Percentiles rank a stretch among this genome's conserved stretches.
These are phyloP conservation scores for Penicillium psychrofluorescens DNA, from an alignment of 495 filamentous ascomycete species.

Conservation along the genomic window DNA sequence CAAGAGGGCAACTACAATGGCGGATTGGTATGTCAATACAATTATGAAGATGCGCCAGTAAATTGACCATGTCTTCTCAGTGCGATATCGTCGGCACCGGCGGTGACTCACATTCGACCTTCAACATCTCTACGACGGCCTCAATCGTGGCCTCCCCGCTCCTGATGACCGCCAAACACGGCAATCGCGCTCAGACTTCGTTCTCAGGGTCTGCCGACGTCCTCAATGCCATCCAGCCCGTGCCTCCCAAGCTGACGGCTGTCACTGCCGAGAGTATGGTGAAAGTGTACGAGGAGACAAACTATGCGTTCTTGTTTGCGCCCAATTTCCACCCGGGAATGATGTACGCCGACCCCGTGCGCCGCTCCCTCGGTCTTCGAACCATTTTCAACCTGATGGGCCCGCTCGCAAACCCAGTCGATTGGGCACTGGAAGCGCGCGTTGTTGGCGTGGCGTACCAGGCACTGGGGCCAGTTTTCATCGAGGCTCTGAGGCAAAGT, in stretches of 20 bases:
- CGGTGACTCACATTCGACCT: conserved; percentile 92
- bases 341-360: conserved; percentile 74
- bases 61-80: conserved; percentile 28
- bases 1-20: conserved; percentile 64
- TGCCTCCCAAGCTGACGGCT: conserved; percentile 62
- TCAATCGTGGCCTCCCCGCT: conserved; percentile 84
- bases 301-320: conserved; percentile 94
- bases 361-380: conserved; percentile 76
- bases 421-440: conserved; percentile 74
- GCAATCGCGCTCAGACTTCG: conserved; percentile 91
- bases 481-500: conserved; percentile 69
- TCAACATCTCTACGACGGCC: conserved; percentile 93
- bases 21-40: conserved; percentile 47
- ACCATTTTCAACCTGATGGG: conserved; percentile 97
- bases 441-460: conserved; percentile 85
- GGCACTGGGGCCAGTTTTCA: conserved; percentile 79
- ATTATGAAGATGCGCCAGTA: background rate
- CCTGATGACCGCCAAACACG: conserved; percentile 85
- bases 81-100: conserved; percentile 98
- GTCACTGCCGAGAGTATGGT: conserved; percentile 63
- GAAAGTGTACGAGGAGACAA: conserved; percentile 63
- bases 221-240: conserved; percentile 61
- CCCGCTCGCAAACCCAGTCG: conserved; percentile 82
- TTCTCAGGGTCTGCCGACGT: conserved; percentile 94
- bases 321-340: conserved; percentile 95